Evolutionary conservation across 225 moss, liverwort and hornwort species (phyloP).

Genomic region (Bryum argenteum): DNA sequence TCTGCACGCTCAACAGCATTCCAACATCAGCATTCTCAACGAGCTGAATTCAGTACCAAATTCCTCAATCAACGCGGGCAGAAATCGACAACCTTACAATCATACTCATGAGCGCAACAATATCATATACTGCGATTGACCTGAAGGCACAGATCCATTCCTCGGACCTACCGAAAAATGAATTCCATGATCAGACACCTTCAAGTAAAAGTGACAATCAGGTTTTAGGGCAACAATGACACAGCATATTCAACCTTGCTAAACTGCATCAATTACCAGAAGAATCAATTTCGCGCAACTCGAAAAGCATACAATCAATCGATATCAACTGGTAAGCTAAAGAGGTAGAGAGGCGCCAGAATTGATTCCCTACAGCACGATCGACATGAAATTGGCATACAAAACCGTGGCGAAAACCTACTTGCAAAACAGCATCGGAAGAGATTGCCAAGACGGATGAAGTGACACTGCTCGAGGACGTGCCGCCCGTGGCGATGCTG

Average conservation of each 20-base stretch:
- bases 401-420: slow-evolving; percentile 30
- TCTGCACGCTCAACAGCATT: slow-evolving; percentile 61
- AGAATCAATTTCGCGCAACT: slow-evolving; percentile 8
- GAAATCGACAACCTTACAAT: slow-evolving; percentile 4
- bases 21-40: slow-evolving; percentile 22
- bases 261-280: slow-evolving; percentile 19
- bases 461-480: slow-evolving; percentile 41
- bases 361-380: slow-evolving; percentile 12
- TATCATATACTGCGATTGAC: slow-evolving; percentile 15
- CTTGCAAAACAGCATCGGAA: slow-evolving; percentile 47
- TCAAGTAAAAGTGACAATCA: slow-evolving; percentile 6
- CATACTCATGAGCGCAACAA: background rate
- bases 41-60: slow-evolving; percentile 23
- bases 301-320: slow-evolving; percentile 8
- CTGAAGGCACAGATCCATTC: slow-evolving; percentile 13
- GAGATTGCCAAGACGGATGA: slow-evolving; percentile 31
- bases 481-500: slow-evolving; percentile 40
- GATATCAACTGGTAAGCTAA: slow-evolving; percentile 6
- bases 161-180: slow-evolving; percentile 33
- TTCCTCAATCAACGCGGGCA: background rate
- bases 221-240: slow-evolving; percentile 12
- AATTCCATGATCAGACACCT: background rate
- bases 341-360: slow-evolving; percentile 11
- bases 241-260: background rate
- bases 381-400: slow-evolving; percentile 25